These are phyloP conservation scores for Metschnikowia shivogae DNA, from an alignment of 805 yeast species.

Conservation along the genomic window DNA sequence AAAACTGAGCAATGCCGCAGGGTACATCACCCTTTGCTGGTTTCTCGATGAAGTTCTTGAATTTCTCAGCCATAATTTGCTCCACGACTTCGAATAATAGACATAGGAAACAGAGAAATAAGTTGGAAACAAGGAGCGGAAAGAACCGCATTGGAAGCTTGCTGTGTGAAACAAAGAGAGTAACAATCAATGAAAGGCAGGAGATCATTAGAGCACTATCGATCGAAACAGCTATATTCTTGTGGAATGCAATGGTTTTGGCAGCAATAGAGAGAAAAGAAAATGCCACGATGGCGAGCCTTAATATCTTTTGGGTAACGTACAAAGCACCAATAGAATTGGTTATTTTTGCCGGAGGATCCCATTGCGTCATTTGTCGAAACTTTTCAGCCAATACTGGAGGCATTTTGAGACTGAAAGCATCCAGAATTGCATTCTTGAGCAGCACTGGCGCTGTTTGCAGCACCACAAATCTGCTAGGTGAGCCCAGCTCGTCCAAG, in stretches of 20 bases:
- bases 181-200: not conserved
- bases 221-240: not conserved
- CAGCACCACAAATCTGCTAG: not conserved
- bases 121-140: not conserved
- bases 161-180: not conserved
- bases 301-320: not conserved
- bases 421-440: not conserved
- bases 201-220: not conserved
- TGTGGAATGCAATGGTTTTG: not conserved
- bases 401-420: not conserved
- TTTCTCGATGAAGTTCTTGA: not conserved
- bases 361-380: not conserved
- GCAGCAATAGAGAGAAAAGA: not conserved
- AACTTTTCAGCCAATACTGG: not conserved
- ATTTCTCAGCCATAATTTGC: not conserved
- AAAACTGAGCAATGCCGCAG: not conserved
- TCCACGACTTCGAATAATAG: not conserved
- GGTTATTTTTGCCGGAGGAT: not conserved
- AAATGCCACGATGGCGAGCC: not conserved
- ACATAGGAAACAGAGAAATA: conserved; percentile 1
- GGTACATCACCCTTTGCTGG: not conserved
- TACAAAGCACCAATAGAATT: not conserved
- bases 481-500: not conserved
- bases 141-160: not conserved
- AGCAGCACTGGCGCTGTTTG: not conserved